These are phyloP conservation scores for Colletotrichum cereale DNA, from an alignment of 2,329 filamentous ascomycete species.

Conservation along the genomic window DNA sequence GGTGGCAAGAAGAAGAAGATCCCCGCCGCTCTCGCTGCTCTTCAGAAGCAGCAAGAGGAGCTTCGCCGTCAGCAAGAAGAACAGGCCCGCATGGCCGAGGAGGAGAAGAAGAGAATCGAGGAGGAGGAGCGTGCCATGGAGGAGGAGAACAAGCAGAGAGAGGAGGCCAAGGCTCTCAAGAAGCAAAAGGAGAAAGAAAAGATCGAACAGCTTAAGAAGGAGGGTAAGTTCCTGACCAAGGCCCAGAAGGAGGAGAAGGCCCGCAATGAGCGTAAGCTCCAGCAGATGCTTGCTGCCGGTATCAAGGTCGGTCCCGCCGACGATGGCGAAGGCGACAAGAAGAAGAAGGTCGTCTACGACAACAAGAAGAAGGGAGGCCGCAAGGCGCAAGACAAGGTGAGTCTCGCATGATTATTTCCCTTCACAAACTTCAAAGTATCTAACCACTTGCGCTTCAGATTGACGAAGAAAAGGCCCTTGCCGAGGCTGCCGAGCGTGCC, in stretches of 20 bases:
- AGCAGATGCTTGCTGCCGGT: constrained; percentile 86
- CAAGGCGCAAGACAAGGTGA: constrained; percentile 68
- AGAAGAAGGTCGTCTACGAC: constrained; percentile 83
- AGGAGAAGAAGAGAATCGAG: constrained; percentile 74
- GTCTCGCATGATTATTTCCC: constrained; percentile 18
- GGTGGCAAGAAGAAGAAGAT: constrained; percentile 90
- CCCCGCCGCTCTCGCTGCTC: constrained; percentile 75
- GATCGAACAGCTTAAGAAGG: constrained; percentile 88
- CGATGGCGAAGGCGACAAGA: constrained; percentile 64
- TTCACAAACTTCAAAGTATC: background rate
- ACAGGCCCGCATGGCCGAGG: constrained; percentile 66
- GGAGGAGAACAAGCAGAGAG: constrained; percentile 77
- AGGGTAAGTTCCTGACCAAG: constrained; percentile 88
- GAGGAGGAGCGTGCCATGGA: constrained; percentile 72
- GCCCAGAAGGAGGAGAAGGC: constrained; percentile 87
- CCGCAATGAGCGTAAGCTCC: constrained; percentile 81
- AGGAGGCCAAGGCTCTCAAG: constrained; percentile 81
- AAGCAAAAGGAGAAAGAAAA: constrained; percentile 90
- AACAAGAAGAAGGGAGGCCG: constrained; percentile 76
- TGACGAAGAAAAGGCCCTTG: constrained; percentile 83
- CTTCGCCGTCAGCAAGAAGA: constrained; percentile 76
- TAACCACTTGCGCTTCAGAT: constrained; percentile 55
- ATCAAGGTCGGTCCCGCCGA: constrained; percentile 77
- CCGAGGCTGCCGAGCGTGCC: constrained; percentile 82
- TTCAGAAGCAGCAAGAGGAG: constrained; percentile 88